Evolutionary conservation across 2,329 filamentous ascomycete species (phyloP).

Genomic region (Penicillium digitatum): DNA sequence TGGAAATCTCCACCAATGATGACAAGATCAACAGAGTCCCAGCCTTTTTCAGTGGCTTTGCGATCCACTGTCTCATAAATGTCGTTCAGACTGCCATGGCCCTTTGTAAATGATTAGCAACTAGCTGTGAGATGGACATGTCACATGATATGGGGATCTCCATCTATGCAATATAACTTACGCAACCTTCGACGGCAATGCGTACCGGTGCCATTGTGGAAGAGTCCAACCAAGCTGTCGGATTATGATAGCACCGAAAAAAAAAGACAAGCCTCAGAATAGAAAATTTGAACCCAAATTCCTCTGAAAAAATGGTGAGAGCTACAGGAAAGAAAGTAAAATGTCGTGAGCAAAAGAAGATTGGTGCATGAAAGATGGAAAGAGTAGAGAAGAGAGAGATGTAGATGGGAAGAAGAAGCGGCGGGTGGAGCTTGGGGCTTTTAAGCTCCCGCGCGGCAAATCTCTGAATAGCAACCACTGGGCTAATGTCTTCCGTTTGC

Average conservation of each 20-base stretch:
- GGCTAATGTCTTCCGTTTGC: not conserved
- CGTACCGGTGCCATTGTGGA: constrained; percentile 47
- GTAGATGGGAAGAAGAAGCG: constrained; percentile 8
- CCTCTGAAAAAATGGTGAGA: not conserved
- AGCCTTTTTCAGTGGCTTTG: constrained; percentile 66
- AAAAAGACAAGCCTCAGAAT: not conserved
- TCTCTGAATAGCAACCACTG: not conserved
- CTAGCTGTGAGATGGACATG: not conserved
- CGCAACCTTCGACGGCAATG: constrained; percentile 82
- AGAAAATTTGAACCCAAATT: not conserved
- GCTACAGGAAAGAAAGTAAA: not conserved
- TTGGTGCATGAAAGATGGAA: not conserved
- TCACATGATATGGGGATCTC: not conserved
- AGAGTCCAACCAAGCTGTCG: not conserved
- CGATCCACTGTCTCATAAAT: constrained; percentile 78
- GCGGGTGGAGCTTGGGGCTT: constrained; percentile 3
- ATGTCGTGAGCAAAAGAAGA: not conserved
- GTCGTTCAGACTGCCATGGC: constrained; percentile 84
- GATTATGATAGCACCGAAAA: not conserved
- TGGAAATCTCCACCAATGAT: constrained; percentile 98
- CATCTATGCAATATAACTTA: constrained; percentile 44
- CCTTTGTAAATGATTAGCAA: constrained; percentile 49
- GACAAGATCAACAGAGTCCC: constrained; percentile 79
- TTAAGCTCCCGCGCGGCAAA: constrained; percentile 12
- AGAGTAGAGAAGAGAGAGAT: constrained; percentile 3